Percentiles rank a stretch among this genome's conserved stretches.
Conservation (phyloP, 208 protist genomes). For the Histomonas meleagridis region DNA sequence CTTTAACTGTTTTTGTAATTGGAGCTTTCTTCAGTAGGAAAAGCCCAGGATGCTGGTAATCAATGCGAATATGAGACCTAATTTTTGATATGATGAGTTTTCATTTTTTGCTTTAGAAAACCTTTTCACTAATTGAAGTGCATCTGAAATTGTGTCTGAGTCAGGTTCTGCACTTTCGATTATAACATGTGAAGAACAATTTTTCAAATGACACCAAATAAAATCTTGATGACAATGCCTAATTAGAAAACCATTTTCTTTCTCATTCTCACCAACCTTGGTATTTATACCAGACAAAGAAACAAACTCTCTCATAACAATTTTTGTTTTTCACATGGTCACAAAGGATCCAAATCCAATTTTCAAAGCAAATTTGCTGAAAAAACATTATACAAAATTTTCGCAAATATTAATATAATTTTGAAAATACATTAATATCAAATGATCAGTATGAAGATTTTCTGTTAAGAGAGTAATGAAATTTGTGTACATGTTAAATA, state of each 20-base stretch:
- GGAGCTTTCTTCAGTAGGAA: not conserved
- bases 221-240: constrained; percentile 1
- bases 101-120: not conserved
- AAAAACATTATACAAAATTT: too few relatives aligned
- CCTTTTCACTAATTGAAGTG: not conserved
- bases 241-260: not conserved
- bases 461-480: too few relatives aligned
- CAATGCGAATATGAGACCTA: not conserved
- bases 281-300: not conserved
- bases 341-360: too few relatives aligned
- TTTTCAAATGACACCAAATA: not conserved
- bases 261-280: not conserved
- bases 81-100: not conserved
- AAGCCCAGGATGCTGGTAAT: not conserved
- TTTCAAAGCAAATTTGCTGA: too few relatives aligned
- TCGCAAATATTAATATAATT: too few relatives aligned
- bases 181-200: not conserved
- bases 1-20: not conserved
- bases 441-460: too few relatives aligned
- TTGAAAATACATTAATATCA: too few relatives aligned
- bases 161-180: not conserved
- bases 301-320: not conserved
- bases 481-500: too few relatives aligned
- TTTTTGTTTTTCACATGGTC: too few relatives aligned
- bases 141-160: not conserved